Evolutionary conservation across 2,329 filamentous ascomycete genomes (phyloP).

Genomic region (Colletotrichum chrysophilum): DNA sequence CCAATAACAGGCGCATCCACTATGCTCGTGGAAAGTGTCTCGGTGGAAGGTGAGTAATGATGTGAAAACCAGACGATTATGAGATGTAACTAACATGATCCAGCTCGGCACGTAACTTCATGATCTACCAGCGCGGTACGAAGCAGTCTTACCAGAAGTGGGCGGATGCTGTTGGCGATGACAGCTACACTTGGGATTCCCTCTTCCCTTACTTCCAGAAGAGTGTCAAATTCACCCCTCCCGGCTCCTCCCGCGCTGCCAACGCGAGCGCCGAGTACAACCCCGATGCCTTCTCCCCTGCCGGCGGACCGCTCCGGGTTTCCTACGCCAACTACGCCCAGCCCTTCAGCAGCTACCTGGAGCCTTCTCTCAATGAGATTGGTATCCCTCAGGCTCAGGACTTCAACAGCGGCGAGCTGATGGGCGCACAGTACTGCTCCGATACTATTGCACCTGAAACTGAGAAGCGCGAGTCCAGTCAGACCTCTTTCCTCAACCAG

Average conservation of each 20-base stretch:
- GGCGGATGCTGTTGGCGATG: slow-evolving; percentile 35
- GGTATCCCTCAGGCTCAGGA: slow-evolving; percentile 39
- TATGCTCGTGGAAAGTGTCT: slow-evolving; percentile 41
- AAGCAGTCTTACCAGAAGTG: slow-evolving; percentile 31
- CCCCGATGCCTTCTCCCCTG: slow-evolving; percentile 29
- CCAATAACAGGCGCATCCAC: slow-evolving; percentile 32
- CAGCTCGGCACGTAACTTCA: slow-evolving; percentile 31
- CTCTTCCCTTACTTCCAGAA: slow-evolving; percentile 37
- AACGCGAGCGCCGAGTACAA: slow-evolving; percentile 28
- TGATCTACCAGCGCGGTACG: slow-evolving; percentile 30
- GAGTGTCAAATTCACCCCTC: slow-evolving; percentile 34
- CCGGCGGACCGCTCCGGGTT: slow-evolving; percentile 31
- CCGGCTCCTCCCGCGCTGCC: slow-evolving; percentile 19
- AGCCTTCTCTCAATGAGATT: slow-evolving; percentile 41
- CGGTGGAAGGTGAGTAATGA: slow-evolving; percentile 26
- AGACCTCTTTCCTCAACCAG: background rate
- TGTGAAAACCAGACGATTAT: background rate
- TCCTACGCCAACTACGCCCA: slow-evolving; percentile 30
- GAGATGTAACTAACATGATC: background rate
- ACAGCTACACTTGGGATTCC: slow-evolving; percentile 32
- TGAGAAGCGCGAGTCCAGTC: slow-evolving; percentile 34
- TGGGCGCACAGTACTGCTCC: slow-evolving; percentile 34
- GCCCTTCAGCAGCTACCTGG: slow-evolving; percentile 26
- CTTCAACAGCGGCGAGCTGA: slow-evolving; percentile 45
- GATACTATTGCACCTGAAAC: slow-evolving; percentile 32